These are phyloP conservation scores for Saccharomycopsis lassenensis DNA, from an alignment of 805 yeast genomes.

Conservation along the genomic window DNA sequence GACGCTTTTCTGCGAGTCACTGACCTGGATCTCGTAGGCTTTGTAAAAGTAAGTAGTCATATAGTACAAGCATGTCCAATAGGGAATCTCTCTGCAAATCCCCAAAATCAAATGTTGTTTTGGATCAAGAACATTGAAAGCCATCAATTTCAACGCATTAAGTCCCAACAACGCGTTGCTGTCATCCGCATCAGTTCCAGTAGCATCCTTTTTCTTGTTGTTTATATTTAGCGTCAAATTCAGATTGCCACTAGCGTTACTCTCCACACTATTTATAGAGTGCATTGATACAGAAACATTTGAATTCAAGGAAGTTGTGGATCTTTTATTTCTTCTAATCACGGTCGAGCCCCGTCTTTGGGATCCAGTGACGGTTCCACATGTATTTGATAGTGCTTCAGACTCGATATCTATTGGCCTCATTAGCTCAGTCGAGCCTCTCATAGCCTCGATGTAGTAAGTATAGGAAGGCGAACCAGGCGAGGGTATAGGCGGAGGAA, in stretches of 20 bases:
- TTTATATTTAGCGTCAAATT: neutral
- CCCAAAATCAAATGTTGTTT: slow-evolving; percentile 69
- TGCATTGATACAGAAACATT: neutral
- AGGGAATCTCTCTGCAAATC: slow-evolving; percentile 65
- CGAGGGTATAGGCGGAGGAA: slow-evolving; percentile 30
- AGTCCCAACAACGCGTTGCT: slow-evolving; percentile 4
- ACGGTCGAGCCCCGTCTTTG: neutral
- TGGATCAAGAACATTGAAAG: slow-evolving; percentile 56
- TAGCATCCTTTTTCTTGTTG: neutral
- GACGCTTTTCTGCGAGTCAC: slow-evolving; percentile 8
- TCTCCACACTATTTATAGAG: too few relatives aligned
- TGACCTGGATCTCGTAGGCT: slow-evolving; percentile 22
- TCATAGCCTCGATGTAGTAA: slow-evolving; percentile 16
- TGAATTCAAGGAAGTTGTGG: neutral
- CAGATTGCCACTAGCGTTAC: neutral
- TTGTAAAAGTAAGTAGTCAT: slow-evolving; percentile 25
- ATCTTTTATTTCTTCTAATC: neutral
- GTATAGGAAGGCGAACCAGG: slow-evolving; percentile 22
- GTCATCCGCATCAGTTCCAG: neutral
- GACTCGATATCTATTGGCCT: neutral
- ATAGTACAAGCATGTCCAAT: slow-evolving; percentile 34
- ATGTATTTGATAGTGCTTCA: neutral
- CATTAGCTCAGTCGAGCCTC: slow-evolving; percentile 2
- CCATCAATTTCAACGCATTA: slow-evolving; percentile 21
- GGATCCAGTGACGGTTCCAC: neutral